Evolutionary conservation across 2,329 filamentous ascomycete species (phyloP).

Genomic region (Calonectria honghensis): DNA sequence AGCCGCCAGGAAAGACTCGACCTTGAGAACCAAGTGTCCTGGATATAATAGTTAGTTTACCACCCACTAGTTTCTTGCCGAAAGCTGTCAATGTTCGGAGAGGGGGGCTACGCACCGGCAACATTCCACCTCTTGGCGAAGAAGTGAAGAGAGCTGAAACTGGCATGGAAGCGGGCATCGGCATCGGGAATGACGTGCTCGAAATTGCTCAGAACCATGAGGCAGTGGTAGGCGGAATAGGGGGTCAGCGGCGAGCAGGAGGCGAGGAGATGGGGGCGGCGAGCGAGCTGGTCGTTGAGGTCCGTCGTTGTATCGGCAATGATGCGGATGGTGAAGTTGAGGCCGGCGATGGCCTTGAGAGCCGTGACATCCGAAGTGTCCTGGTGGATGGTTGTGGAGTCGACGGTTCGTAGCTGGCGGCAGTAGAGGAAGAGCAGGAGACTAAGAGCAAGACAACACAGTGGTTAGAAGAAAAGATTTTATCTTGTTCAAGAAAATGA

Average conservation of each 20-base stretch:
- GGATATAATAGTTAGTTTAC: slow-evolving; percentile 39
- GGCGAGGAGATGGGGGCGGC: slow-evolving; percentile 57
- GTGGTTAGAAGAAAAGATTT: neutral
- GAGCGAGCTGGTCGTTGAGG: slow-evolving; percentile 58
- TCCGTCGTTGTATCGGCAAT: slow-evolving; percentile 61
- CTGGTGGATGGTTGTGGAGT: slow-evolving; percentile 50
- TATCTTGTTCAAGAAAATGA: neutral
- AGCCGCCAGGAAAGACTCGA: slow-evolving; percentile 54
- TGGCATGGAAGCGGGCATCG: slow-evolving; percentile 58
- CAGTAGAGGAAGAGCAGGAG: slow-evolving; percentile 60
- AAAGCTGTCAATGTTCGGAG: neutral
- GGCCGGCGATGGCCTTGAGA: slow-evolving; percentile 60
- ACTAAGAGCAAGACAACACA: slow-evolving; percentile 42
- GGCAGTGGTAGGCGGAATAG: slow-evolving; percentile 60
- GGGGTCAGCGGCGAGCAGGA: slow-evolving; percentile 60
- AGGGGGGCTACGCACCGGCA: slow-evolving; percentile 53
- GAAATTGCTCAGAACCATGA: slow-evolving; percentile 59
- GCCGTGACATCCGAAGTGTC: slow-evolving; percentile 55
- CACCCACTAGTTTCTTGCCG: neutral
- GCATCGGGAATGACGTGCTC: slow-evolving; percentile 59
- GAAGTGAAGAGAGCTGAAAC: slow-evolving; percentile 59
- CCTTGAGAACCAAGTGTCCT: slow-evolving; percentile 56
- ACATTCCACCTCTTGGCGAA: slow-evolving; percentile 60
- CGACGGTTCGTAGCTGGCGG: slow-evolving; percentile 56
- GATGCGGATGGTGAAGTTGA: slow-evolving; percentile 62